A percentile compares a stretch with the other conserved stretches of the same genome.
phyloP scores from a whole-genome alignment of 805 yeast species.

The Suhomyces sp. region DNA sequence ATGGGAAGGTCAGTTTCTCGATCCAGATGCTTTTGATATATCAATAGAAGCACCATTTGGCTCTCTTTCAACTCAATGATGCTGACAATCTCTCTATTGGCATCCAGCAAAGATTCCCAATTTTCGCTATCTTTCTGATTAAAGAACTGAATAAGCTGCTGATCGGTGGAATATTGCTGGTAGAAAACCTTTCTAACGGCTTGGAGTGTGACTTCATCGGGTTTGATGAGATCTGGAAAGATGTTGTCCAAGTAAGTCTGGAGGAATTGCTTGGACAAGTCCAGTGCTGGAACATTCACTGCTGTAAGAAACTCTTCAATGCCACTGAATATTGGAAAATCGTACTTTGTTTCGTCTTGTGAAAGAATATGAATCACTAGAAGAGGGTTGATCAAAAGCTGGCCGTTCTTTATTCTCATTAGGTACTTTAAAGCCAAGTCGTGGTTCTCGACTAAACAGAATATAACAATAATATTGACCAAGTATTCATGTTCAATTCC shows the following conservation, averaged over 20 bases:
- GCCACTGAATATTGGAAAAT: conserved; percentile 8
- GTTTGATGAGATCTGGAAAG: conserved; percentile 4
- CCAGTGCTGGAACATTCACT: neutral
- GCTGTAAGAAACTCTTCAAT: neutral
- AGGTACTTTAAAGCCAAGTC: conserved; percentile 6
- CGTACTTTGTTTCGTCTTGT: neutral
- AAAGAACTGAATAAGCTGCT: conserved; percentile 3
- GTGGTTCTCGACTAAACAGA: conserved; percentile 1
- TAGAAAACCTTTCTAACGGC: neutral
- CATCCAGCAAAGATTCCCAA: conserved; percentile 7
- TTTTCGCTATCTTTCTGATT: conserved; percentile 7
- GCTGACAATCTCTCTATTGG: conserved; percentile 6
- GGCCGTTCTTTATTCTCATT: conserved; percentile 10
- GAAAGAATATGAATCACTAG: conserved; percentile 10
- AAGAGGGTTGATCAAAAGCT: conserved; percentile 13
- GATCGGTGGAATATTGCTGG: neutral
- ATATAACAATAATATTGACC: conserved; percentile 5
- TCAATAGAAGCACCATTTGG: neutral
- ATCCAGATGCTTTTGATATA: neutral
- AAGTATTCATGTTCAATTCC: conserved; percentile 8
- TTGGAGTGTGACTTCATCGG: neutral
- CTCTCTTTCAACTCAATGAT: neutral
- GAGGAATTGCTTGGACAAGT: neutral
- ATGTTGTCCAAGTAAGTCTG: conserved; percentile 8
- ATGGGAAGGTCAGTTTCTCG: neutral